phyloP scores from a whole-genome alignment of 2,329 filamentous ascomycete species.

The Fusarium austroafricanum region DNA sequence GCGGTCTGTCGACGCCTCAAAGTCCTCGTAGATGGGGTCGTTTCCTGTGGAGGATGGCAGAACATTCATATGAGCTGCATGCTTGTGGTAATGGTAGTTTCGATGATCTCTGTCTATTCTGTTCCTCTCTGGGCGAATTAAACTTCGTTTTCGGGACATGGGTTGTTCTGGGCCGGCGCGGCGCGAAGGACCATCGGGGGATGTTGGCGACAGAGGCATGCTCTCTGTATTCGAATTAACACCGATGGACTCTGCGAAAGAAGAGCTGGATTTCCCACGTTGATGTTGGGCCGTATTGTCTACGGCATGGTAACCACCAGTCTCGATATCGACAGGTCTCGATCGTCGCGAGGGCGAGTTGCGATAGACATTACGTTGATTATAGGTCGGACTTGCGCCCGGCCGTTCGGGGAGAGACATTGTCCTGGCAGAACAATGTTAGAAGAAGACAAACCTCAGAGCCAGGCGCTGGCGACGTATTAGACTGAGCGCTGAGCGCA shows the following conservation, averaged over 20 bases:
- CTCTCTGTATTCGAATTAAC: conserved; percentile 68
- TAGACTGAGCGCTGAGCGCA: conserved; percentile 14
- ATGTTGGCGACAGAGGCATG: conserved; percentile 64
- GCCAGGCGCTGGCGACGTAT: conserved; percentile 2
- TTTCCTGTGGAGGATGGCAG: conserved; percentile 92
- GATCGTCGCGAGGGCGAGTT: conserved; percentile 75
- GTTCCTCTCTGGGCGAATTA: conserved; percentile 89
- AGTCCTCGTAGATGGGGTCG: conserved; percentile 85
- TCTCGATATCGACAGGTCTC: conserved; percentile 76
- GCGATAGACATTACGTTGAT: conserved; percentile 73
- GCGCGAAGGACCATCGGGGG: conserved; percentile 48
- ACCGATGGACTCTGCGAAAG: conserved; percentile 69
- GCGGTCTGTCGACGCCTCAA: conserved; percentile 72
- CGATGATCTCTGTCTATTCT: conserved; percentile 88
- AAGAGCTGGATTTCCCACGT: conserved; percentile 68
- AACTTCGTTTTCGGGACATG: conserved; percentile 80
- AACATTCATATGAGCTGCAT: conserved; percentile 92
- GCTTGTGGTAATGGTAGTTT: conserved; percentile 95
- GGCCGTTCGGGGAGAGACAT: conserved; percentile 76
- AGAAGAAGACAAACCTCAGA: conserved; percentile 27
- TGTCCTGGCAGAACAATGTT: conserved; percentile 50
- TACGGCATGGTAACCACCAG: conserved; percentile 64
- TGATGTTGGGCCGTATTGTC: conserved; percentile 58
- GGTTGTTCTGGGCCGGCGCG: conserved; percentile 49
- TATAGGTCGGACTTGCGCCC: conserved; percentile 69